A percentile compares a stretch with the other conserved stretches of the same genome.
Evolutionary conservation across 1,284 basidiomycete species (phyloP).

Genomic region (Heterobasidion irregulare): DNA sequence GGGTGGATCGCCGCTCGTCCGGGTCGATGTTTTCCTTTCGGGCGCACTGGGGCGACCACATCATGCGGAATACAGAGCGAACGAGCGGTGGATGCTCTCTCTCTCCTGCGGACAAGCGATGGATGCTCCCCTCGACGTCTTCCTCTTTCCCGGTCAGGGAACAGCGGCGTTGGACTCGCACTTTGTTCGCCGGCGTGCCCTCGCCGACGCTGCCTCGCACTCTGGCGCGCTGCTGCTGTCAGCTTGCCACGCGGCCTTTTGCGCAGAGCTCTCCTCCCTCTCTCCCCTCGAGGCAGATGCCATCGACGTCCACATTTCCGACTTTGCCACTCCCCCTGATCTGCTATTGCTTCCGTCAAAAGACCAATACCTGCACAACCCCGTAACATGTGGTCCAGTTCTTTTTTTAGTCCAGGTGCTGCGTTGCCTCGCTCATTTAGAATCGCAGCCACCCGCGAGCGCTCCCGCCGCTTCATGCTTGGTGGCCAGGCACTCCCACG

Average conservation of each 20-base stretch:
- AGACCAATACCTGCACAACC: conserved; percentile 25
- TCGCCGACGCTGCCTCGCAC: conserved; percentile 28
- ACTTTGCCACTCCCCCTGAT: conserved; percentile 30
- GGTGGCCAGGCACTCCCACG: no score
- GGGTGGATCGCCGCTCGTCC: no score
- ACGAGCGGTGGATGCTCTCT: no score
- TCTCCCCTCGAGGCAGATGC: conserved; percentile 24
- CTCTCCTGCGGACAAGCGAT: no score
- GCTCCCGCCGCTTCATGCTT: conserved; percentile 4
- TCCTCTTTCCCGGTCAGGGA: conserved; percentile 52
- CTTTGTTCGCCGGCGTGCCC: conserved; percentile 28
- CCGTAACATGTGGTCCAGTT: conserved; percentile 38
- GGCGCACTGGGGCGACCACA: no score
- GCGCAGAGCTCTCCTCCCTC: conserved; percentile 36
- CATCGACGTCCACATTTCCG: conserved; percentile 28
- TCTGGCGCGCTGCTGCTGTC: conserved; percentile 34
- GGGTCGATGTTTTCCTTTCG: no score
- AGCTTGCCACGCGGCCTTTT: conserved; percentile 41
- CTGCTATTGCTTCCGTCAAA: conserved; percentile 26
- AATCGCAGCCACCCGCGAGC: conserved; percentile 11
- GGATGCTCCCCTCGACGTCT: conserved; percentile 17
- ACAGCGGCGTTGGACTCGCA: conserved; percentile 25
- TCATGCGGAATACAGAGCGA: neutral
- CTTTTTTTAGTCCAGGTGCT: conserved; percentile 47
- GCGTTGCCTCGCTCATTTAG: conserved; percentile 39